Evolutionary conservation across 2,329 filamentous ascomycete species (phyloP), one percentile per base, ranked within the genome.

Genomic region (Claviceps sp.): DNA sequence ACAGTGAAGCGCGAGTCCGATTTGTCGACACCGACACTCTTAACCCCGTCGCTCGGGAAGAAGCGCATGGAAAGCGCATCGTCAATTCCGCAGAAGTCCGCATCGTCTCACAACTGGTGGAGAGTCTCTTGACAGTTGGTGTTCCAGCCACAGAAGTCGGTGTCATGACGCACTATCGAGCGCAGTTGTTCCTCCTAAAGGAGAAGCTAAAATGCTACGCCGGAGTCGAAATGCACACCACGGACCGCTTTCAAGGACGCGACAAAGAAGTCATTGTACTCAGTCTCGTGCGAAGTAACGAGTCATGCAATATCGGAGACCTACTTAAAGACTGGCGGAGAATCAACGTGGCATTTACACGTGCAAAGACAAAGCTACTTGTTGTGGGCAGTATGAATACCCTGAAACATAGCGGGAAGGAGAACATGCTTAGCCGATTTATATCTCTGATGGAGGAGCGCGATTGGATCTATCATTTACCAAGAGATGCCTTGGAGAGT

Each of bases 161-260:
- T 47, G 85, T 98, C 58, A 96, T 98, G 72, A 96, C 93, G 16
- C 89, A 96, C 67, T 98, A 98, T 68, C 87, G 93, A 54, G 90
- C 87, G 5, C 93, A 98, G 66, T 80, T 98, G 1, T 83, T 88
- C 0, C 73, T 95, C 2, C 75, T 98, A 1, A 87, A 87, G 57
- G 81, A 90, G 55, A 76, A 75, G 11, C 78, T 95, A 38, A 79
- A 80, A 37, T 72, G 70, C 43, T 68, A 75, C 59, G 53, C 73
- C 0, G 78, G 79, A 2, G 82, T 98, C 1, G 93, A 98, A 68
- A 89, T 97, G 77, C 89, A 98, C 68, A 97, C 93, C 0, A 90
- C 93, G 3, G 93, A 98, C 68, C 89, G 91, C 45, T 98, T 95
- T 67, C 93, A 98, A 65, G 93, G 93, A 6, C 81, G 93, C 10